Evolutionary conservation across 2,329 filamentous ascomycete genomes (phyloP), one percentile per base, ranked within the genome.

Genomic region (Hypoxylon sp.): DNA sequence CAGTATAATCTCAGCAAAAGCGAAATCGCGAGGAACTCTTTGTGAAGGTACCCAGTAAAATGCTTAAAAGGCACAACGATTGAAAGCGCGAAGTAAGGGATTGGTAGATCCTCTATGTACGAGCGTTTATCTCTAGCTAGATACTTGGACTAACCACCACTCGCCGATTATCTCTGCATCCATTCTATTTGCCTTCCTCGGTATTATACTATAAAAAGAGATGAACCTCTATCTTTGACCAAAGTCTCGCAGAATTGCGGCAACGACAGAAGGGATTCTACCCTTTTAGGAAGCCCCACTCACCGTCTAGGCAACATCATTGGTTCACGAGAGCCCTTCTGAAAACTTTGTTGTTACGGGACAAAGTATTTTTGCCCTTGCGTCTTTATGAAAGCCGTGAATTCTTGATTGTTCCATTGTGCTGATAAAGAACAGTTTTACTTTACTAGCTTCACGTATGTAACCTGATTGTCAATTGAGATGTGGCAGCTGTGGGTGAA

Each of bases 271-370:
- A 39, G 10, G 10, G 2, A 6, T 33, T 54, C 52, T 54, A 22
- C 53, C 39, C 37, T 57, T 57, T 57, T 57, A 22, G 53, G 53
- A 31, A 46, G 17, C 6, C 14, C 24, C 17, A 6, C 52, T n/a
- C 13, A 26, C 11, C 2, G 17, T 55, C 11, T 10, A 22, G 13
- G 39, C 26, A 46, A 46, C 35, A 33, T 46, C 24, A 57, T 57
- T 57, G 39, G 53, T 33, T 46, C 8, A 29, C 4, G 3, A 5
- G 1, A 13, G 4, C 6, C 46, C 46, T 24, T 6, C 24, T 26
- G 4, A n/a, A 29, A 48, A 5, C 5, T 26, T 42, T 6, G 0
- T 42, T 6, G 0, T 6, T 42, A 9, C 35, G 5, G 35, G n/a
- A 5, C 13, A 14, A 37, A 5, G 11, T 13, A 10, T 13, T 37